A percentile compares a stretch with the other conserved stretches of the same genome.
phyloP scores from a whole-genome alignment of 345 rosid genomes.

The Citrus reticulata region DNA sequence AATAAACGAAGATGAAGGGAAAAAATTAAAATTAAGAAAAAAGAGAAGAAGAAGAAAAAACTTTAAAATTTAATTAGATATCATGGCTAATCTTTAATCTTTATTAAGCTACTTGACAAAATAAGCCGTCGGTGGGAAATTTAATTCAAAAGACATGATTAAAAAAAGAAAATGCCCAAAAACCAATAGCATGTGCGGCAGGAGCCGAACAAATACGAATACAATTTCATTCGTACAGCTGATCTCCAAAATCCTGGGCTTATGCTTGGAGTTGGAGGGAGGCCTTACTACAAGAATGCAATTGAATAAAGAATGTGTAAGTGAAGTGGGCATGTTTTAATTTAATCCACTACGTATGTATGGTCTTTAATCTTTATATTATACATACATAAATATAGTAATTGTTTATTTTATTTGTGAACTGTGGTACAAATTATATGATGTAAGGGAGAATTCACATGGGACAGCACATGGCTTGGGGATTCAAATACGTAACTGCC shows the following conservation, averaged over 20 bases:
- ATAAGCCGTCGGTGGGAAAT: slow-evolving; percentile 1
- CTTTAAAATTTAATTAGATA: background rate
- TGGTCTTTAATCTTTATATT: background rate
- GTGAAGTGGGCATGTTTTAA: background rate
- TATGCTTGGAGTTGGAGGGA: background rate
- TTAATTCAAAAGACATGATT: background rate
- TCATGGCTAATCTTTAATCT: background rate
- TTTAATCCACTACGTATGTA: background rate
- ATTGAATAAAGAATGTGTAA: background rate
- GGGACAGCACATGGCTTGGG: slow-evolving; percentile 8
- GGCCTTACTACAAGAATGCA: background rate
- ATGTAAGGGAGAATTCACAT: background rate
- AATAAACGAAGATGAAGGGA: no score
- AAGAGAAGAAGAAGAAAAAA: no score
- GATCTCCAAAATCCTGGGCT: background rate
- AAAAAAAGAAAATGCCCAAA: background rate
- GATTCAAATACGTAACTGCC: background rate
- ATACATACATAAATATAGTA: background rate
- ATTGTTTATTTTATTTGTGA: background rate
- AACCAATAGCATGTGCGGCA: background rate
- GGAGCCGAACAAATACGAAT: background rate
- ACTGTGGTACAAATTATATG: background rate
- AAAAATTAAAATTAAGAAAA: no score
- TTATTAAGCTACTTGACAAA: background rate
- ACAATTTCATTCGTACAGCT: background rate